A percentile compares a stretch with the other conserved stretches of the same genome.
These are phyloP conservation scores for Aschersonia sp. DNA, from an alignment of 2,329 filamentous ascomycete genomes.

Conservation along the genomic window DNA sequence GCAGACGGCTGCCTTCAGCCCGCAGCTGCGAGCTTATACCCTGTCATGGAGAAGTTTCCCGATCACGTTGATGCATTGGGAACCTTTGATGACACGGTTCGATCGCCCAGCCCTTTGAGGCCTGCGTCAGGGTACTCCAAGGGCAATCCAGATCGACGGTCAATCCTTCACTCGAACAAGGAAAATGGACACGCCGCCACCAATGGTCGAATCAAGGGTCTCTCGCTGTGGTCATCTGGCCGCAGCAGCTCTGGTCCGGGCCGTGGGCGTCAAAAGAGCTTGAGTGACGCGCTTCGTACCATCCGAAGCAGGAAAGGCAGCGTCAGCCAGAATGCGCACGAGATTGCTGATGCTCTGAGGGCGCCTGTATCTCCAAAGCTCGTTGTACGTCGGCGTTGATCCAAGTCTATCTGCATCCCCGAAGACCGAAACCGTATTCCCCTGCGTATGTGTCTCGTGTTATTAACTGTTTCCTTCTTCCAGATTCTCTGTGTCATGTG, in stretches of 20 bases:
- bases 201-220: slow-evolving; percentile 1
- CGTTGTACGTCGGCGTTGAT: slow-evolving; percentile 44
- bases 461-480: slow-evolving; percentile 10
- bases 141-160: slow-evolving; percentile 9
- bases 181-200: slow-evolving; percentile 2
- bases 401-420: not conserved
- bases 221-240: slow-evolving; percentile 11
- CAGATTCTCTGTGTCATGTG: slow-evolving; percentile 78
- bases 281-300: slow-evolving; percentile 74
- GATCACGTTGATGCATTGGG: slow-evolving; percentile 32
- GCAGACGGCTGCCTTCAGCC: not conserved
- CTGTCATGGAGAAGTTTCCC: slow-evolving; percentile 41
- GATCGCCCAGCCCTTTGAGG: slow-evolving; percentile 13
- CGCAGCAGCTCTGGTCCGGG: slow-evolving; percentile 21
- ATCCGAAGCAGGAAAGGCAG: slow-evolving; percentile 72
- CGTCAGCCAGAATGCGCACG: slow-evolving; percentile 83
- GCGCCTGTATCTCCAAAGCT: slow-evolving; percentile 81
- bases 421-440: slow-evolving; percentile 1
- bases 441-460: not conserved
- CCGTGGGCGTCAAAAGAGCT: slow-evolving; percentile 69
- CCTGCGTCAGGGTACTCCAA: slow-evolving; percentile 13
- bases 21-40: not conserved
- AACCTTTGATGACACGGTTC: slow-evolving; percentile 12
- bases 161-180: not conserved
- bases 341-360: slow-evolving; percentile 80